Evolutionary conservation across 2,329 filamentous ascomycete species (phyloP).

Genomic region (Botrytis tulipae): DNA sequence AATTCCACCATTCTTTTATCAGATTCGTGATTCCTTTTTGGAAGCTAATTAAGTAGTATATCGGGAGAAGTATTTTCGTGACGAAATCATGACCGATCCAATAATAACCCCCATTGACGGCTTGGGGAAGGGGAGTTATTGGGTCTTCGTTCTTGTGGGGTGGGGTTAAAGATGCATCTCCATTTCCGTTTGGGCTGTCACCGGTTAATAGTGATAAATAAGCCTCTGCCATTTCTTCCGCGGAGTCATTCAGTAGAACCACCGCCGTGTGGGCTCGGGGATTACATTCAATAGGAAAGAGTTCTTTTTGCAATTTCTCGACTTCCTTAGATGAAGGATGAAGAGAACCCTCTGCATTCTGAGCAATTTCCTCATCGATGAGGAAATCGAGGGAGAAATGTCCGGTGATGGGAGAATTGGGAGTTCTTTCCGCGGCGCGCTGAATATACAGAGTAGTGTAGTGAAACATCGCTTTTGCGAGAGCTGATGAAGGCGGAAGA

Average conservation of each 20-base stretch:
- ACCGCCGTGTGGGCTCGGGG: slow-evolving; percentile 68
- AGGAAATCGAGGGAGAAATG: slow-evolving; percentile 59
- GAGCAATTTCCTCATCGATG: not conserved
- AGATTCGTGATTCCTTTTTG: slow-evolving; percentile 32
- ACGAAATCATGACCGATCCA: slow-evolving; percentile 67
- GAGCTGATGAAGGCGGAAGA: slow-evolving; percentile 51
- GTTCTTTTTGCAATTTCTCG: slow-evolving; percentile 38
- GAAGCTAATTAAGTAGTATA: slow-evolving; percentile 38
- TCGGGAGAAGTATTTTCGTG: slow-evolving; percentile 47
- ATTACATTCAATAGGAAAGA: slow-evolving; percentile 72
- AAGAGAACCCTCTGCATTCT: not conserved
- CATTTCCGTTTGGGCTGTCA: slow-evolving; percentile 21
- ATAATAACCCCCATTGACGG: slow-evolving; percentile 46
- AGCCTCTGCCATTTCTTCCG: slow-evolving; percentile 44
- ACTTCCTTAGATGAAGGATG: slow-evolving; percentile 4
- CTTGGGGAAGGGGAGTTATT: slow-evolving; percentile 32
- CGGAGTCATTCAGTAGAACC: slow-evolving; percentile 53
- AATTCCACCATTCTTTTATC: slow-evolving; percentile 31
- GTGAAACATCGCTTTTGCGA: slow-evolving; percentile 59
- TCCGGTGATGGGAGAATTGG: slow-evolving; percentile 57
- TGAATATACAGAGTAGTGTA: slow-evolving; percentile 62
- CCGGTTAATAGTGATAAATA: slow-evolving; percentile 51
- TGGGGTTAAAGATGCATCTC: not conserved
- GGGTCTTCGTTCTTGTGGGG: slow-evolving; percentile 14
- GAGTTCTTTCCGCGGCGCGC: slow-evolving; percentile 39